These are phyloP conservation scores for Pseudogymnoascus sp. DNA, from an alignment of 2,329 filamentous ascomycete species.

Conservation along the genomic window DNA sequence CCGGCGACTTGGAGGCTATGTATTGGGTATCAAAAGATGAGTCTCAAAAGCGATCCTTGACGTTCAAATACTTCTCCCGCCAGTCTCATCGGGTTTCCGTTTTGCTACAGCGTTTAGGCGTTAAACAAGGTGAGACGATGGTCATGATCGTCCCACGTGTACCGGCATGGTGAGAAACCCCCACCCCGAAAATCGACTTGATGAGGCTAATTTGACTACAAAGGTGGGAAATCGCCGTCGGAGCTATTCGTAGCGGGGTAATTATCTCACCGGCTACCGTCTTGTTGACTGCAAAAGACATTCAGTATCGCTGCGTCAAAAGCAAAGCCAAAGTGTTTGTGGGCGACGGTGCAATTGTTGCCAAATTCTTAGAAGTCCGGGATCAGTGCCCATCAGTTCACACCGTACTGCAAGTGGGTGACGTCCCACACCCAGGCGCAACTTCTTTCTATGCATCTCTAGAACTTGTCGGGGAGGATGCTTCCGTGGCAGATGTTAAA, in stretches of 20 bases:
- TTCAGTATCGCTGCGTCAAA: conserved; percentile 31
- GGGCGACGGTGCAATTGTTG: conserved; percentile 30
- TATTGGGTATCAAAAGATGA: conserved; percentile 33
- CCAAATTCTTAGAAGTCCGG: conserved; percentile 29
- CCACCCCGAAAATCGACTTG: background rate
- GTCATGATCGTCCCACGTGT: conserved; percentile 32
- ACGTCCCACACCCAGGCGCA: conserved; percentile 1
- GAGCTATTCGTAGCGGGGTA: conserved; percentile 30
- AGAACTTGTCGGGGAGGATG: conserved; percentile 21
- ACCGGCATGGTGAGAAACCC: conserved; percentile 26
- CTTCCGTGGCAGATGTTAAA: conserved; percentile 21
- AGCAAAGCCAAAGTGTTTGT: conserved; percentile 32
- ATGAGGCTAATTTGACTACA: conserved; percentile 2
- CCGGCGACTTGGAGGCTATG: conserved; percentile 29
- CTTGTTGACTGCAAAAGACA: conserved; percentile 33
- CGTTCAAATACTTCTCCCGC: conserved; percentile 31
- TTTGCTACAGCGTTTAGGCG: conserved; percentile 28
- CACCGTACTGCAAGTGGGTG: conserved; percentile 28
- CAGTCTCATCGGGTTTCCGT: conserved; percentile 32
- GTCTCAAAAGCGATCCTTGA: conserved; percentile 24
- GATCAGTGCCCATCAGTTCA: conserved; percentile 28
- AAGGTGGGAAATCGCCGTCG: conserved; percentile 35
- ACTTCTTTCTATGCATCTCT: conserved; percentile 16
- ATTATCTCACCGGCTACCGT: conserved; percentile 34
- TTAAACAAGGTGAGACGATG: conserved; percentile 29